phyloP scores from a whole-genome alignment of 331 rosid genomes.

The Saraca asoca region DNA sequence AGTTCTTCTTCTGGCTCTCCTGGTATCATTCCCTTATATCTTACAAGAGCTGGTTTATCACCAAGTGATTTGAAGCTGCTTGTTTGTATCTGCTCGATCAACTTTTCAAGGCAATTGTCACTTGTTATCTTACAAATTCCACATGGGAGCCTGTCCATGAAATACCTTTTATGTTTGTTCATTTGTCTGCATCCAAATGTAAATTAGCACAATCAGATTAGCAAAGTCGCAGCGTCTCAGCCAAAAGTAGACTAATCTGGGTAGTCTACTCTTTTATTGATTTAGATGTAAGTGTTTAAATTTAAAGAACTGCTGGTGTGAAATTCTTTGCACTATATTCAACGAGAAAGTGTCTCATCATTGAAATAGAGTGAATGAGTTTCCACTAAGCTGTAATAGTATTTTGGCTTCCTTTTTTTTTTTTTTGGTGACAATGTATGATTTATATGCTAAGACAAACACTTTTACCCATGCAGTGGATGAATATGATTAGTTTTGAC shows the following conservation, averaged over 20 bases:
- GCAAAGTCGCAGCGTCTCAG: neutral
- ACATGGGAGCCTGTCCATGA: conserved; percentile 50
- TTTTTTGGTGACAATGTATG: too few species aligned
- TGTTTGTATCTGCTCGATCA: conserved; percentile 50
- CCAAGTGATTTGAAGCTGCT: conserved; percentile 9
- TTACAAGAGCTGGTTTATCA: conserved; percentile 31
- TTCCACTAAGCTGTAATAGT: too few species aligned
- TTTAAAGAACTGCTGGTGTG: too few species aligned
- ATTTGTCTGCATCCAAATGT: conserved; percentile 50
- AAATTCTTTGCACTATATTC: too few species aligned
- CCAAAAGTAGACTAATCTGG: neutral
- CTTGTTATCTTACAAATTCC: conserved; percentile 62
- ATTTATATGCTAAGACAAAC: too few species aligned
- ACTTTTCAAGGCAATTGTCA: conserved; percentile 38
- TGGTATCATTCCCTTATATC: conserved; percentile 52
- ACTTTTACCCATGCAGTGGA: neutral
- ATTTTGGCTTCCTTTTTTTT: too few species aligned
- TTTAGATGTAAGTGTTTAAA: too few species aligned
- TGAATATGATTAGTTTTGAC: neutral
- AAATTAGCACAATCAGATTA: conserved; percentile 23
- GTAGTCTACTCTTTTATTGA: too few species aligned
- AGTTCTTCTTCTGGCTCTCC: conserved; percentile 33
- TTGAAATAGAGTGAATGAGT: too few species aligned
- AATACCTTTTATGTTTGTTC: conserved; percentile 53
- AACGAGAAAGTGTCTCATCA: too few species aligned